Conservation (phyloP, 225 moss, liverwort and hornwort genomes). For the Anthoceros angustus region DNA sequence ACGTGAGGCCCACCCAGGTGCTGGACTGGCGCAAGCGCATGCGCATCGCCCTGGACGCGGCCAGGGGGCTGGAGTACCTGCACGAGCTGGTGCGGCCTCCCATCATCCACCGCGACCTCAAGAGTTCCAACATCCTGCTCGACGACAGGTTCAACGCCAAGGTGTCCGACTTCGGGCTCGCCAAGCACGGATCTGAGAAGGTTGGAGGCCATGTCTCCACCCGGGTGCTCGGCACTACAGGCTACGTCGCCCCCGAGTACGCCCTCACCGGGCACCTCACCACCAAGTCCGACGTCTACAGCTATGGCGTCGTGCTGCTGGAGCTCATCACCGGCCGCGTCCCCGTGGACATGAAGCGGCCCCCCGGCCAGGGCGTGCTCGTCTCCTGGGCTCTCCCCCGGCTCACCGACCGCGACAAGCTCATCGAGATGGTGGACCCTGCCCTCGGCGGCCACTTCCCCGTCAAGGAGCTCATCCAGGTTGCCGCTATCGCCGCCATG, state of each 20-base stretch:
- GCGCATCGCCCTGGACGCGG: slow-evolving; percentile 35
- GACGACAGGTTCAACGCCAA: slow-evolving; percentile 42
- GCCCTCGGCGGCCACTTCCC: slow-evolving; percentile 29
- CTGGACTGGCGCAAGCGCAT: slow-evolving; percentile 38
- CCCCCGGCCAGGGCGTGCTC: slow-evolving; percentile 34
- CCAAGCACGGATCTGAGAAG: slow-evolving; percentile 40
- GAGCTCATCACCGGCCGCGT: slow-evolving; percentile 42
- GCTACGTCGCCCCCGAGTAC: slow-evolving; percentile 41
- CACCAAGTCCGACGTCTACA: slow-evolving; percentile 43
- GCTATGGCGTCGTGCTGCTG: slow-evolving; percentile 34
- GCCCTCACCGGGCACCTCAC: slow-evolving; percentile 38
- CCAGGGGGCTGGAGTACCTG: slow-evolving; percentile 34
- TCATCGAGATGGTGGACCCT: slow-evolving; percentile 36
- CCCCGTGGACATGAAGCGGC: slow-evolving; percentile 42
- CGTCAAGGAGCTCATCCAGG: slow-evolving; percentile 37
- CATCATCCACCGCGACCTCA: slow-evolving; percentile 37
- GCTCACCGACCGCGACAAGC: slow-evolving; percentile 30
- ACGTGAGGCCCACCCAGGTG: slow-evolving; percentile 16
- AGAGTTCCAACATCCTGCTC: slow-evolving; percentile 34
- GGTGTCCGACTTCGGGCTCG: slow-evolving; percentile 37
- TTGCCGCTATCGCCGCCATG: slow-evolving; percentile 39
- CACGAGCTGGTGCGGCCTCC: slow-evolving; percentile 38
- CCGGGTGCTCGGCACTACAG: slow-evolving; percentile 35
- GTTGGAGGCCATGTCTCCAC: slow-evolving; percentile 40
- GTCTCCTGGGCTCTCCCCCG: slow-evolving; percentile 37